phyloP scores from a whole-genome alignment of 345 rosid species.

The Geranium brycei region DNA sequence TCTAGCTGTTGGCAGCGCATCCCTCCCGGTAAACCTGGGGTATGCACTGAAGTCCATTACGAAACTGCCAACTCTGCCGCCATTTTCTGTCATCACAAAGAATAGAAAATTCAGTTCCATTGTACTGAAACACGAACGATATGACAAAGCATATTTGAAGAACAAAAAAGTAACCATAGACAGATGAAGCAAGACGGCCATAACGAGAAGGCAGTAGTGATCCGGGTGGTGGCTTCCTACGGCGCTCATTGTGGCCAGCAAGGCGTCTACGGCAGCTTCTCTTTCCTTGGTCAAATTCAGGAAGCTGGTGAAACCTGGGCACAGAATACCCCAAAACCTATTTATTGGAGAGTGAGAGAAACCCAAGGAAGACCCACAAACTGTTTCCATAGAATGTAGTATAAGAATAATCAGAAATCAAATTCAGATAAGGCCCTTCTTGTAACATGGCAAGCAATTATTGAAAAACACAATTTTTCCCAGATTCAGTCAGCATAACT shows the following conservation, averaged over 20 bases:
- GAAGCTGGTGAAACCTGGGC: slow-evolving; percentile 16
- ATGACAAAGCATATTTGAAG: background rate
- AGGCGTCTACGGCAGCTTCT: slow-evolving; percentile 91
- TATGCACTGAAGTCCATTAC: slow-evolving; percentile 41
- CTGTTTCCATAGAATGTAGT: too few relatives aligned
- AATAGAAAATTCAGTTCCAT: slow-evolving; percentile 1
- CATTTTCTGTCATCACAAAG: slow-evolving; percentile 25
- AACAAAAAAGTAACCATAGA: slow-evolving; percentile 28
- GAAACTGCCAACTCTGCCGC: slow-evolving; percentile 37
- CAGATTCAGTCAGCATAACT: too few relatives aligned
- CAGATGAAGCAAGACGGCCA: slow-evolving; percentile 37
- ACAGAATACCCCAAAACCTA: too few relatives aligned
- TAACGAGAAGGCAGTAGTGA: slow-evolving; percentile 46
- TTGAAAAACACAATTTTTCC: too few relatives aligned
- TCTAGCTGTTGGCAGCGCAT: slow-evolving; percentile 28
- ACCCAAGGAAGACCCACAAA: too few relatives aligned
- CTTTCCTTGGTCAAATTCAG: slow-evolving; percentile 90
- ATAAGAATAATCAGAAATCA: too few relatives aligned
- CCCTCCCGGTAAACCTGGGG: slow-evolving; percentile 27
- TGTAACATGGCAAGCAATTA: too few relatives aligned
- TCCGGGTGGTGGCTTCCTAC: slow-evolving; percentile 81
- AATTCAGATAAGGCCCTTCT: too few relatives aligned
- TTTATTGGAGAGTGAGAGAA: too few relatives aligned
- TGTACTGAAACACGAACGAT: background rate
- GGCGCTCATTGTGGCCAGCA: slow-evolving; percentile 89